Conservation (phyloP, 352 stramenopile genomes). For the Globisporangium abappressorium region DNA sequence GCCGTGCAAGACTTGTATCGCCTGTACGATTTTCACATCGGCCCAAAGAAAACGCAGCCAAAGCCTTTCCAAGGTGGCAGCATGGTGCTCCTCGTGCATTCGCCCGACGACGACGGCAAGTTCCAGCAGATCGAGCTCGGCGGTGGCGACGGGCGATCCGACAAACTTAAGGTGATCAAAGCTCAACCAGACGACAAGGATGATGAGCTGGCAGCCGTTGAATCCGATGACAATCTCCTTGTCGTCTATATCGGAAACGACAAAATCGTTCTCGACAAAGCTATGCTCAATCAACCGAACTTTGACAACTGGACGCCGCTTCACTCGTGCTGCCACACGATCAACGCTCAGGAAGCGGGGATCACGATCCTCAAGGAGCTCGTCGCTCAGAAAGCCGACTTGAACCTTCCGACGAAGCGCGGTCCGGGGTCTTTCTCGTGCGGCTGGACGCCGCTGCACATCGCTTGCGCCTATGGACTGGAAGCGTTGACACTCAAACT, state of each 20-base stretch:
- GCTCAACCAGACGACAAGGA: constrained; percentile 13
- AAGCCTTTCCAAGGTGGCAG: constrained; percentile 53
- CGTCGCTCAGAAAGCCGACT: constrained; percentile 44
- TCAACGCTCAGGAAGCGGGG: constrained; percentile 67
- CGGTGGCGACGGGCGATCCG: constrained; percentile 11
- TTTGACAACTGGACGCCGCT: constrained; percentile 78
- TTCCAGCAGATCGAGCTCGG: constrained; percentile 43
- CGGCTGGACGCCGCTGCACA: constrained; percentile 76
- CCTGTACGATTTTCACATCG: constrained; percentile 81
- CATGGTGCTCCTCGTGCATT: constrained; percentile 65
- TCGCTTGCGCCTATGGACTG: constrained; percentile 74
- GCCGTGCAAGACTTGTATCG: constrained; percentile 54
- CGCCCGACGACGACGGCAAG: constrained; percentile 44
- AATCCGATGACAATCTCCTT: constrained; percentile 48
- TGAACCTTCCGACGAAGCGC: constrained; percentile 64
- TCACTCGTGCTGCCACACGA: constrained; percentile 69
- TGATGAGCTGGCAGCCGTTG: constrained; percentile 10
- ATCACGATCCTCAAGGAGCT: constrained; percentile 74
- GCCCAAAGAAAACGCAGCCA: constrained; percentile 51
- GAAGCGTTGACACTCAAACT: constrained; percentile 71
- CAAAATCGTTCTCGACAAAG: constrained; percentile 69
- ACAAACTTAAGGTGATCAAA: constrained; percentile 14
- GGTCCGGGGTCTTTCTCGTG: constrained; percentile 74
- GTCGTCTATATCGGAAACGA: constrained; percentile 68
- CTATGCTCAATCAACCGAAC: constrained; percentile 63